Evolutionary conservation across 1,139 yeast species (phyloP).

Genomic region (Sugiyamaella castrensis): DNA sequence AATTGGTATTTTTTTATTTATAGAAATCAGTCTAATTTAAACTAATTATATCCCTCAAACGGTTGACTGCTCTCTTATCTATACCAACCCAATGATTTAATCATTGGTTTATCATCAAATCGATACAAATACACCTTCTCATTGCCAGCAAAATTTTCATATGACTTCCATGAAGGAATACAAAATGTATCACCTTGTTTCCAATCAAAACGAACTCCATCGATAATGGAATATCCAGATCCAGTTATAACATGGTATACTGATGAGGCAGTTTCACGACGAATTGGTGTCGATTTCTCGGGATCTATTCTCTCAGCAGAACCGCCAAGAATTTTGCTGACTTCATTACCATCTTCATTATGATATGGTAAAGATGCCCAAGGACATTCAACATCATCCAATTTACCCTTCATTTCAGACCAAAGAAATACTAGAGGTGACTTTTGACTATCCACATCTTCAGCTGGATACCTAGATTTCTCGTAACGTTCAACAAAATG

Average conservation of each 20-base stretch:
- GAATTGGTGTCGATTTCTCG: conserved; percentile 16
- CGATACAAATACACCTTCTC: conserved; percentile 22
- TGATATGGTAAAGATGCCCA: conserved; percentile 22
- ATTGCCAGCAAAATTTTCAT: conserved; percentile 21
- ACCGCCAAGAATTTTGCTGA: conserved; percentile 27
- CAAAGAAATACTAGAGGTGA: conserved; percentile 26
- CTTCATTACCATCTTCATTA: background rate
- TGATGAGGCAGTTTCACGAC: conserved; percentile 28
- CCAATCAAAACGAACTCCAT: conserved; percentile 19
- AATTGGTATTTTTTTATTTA: background rate
- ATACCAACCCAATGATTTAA: conserved; percentile 23
- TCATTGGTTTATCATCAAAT: conserved; percentile 27
- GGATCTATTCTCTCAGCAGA: conserved; percentile 27
- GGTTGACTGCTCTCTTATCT: background rate
- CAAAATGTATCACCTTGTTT: conserved; percentile 28
- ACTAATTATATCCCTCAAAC: background rate
- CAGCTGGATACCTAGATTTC: conserved; percentile 25
- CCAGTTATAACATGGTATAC: conserved; percentile 27
- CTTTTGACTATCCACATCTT: conserved; percentile 8
- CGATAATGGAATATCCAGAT: conserved; percentile 24
- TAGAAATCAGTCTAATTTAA: background rate
- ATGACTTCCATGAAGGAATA: conserved; percentile 28
- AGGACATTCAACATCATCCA: conserved; percentile 19
- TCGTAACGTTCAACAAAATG: conserved; percentile 30
- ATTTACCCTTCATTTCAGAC: conserved; percentile 22